Base-by-base conservation (phyloP, 225 moss, liverwort and hornwort genomes). In the Pseudoscleropodium purum region DNA sequence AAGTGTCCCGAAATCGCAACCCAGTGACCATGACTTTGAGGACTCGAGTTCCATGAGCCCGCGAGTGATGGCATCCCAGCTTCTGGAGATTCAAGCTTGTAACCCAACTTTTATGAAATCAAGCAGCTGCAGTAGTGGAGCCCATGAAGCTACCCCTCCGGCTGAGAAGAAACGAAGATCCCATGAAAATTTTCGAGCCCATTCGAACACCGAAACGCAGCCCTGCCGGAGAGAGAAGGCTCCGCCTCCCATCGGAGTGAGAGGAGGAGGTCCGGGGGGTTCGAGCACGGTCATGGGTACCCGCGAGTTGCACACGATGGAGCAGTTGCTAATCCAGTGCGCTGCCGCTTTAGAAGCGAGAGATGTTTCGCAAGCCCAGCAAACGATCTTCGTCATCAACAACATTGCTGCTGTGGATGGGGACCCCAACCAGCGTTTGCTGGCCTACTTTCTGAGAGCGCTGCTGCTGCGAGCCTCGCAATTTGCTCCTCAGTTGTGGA, bases 361-460 rank as follows among this genome's bases (percentile, higher is more conserved):
- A 18, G 96, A 97, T 51, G 80, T 95, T 6, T 87, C 94, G 0
- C 85, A 88, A 81, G 95, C 95, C 2, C 97, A 97, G 70, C 96
- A 97, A 51, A 86, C 93, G 33, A 93, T 96, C 89, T 93, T 94
- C 37, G 91, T 95, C 31, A 91, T 97, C 60, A 94, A 93, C 90
- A 96, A 86, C 87, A 93, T 94, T 17, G 95, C 95, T 6, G 88
- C 94, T 3, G 54, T 91, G n/a, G 97, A 97, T 8, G 97, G 95
- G 8, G 97, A 97, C 88, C 94, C 97, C 23, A 97, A 97, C 83
- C 95, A 97, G 85, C 94, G 95, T 5, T 90, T 97, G 74, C 93
- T 96, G 33, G 90, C 94, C 4, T 89, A 91, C 61, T 97, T 97
- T n/a, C 83, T 96, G 60, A 91, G 90, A 78, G 95, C 97, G 13